Evolutionary conservation across 108 stramenopile species (phyloP), one percentile per base, ranked within the genome.

Genomic region (Mediolabrus comicus): DNA sequence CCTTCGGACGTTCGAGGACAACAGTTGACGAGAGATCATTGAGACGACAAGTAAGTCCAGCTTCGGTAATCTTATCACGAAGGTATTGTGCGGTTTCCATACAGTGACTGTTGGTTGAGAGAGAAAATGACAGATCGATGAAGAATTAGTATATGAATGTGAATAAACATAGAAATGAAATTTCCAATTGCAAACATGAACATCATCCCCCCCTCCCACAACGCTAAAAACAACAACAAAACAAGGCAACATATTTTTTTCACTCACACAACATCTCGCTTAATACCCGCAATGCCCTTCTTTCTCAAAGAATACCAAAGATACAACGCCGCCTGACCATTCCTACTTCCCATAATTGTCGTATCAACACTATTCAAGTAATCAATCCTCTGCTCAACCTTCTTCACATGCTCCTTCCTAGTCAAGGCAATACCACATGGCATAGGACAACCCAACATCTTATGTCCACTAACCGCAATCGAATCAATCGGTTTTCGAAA

Each of bases 361-460:
- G 91, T 89, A 70, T 92, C 91, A 22, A 89, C 88, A 62, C 84
- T 87, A 67, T 92, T 92, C 53, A 92, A 66, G 66, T 92, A 92
- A 59, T 92, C 91, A 77, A 92, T 92, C 70, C 80, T 81, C 64
- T 89, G 85, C 62, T 94, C 90, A 29, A 94, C 87, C 73, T 91
- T 94, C 67, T 86, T 75, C 36, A 94, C 90, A 78, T 94, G 90
- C 67, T 91, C 90, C 80, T 90, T 94, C 51, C 93, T 83, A 35
- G 72, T 80, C 55, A 94, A 79, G 0, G 93, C 87, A 55, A 94
- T 84, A 22, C 93, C 93, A 67, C 93, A 94, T 3, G 93, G 93
- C 93, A 94, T 94, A 51, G 93, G 93, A 71, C 89, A 91, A 25
- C 93, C 93, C 28, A 94, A 79, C 93, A 94, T 94, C 71, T 94